A percentile compares a stretch with the other conserved stretches of the same genome.
phyloP scores from a whole-genome alignment of 192 early-diverging fungal genomes.

The Umbelopsis vinacea region DNA sequence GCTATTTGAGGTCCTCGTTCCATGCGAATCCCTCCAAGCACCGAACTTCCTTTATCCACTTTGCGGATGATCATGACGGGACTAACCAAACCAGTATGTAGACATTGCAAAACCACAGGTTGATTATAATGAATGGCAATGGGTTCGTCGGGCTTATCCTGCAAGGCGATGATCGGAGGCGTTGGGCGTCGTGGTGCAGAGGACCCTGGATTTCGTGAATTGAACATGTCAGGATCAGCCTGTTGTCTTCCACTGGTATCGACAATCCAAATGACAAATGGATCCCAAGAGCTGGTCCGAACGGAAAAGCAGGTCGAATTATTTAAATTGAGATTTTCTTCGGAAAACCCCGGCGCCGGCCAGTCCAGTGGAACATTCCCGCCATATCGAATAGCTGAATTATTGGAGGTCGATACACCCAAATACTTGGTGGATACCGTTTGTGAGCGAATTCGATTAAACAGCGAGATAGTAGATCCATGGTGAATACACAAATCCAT shows the following conservation, averaged over 20 bases:
- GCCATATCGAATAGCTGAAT: constrained; percentile 20
- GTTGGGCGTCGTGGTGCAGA: constrained; percentile 54
- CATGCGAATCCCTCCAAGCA: constrained; percentile 58
- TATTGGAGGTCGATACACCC: constrained; percentile 54
- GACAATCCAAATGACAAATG: constrained; percentile 87
- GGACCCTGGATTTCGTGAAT: not conserved
- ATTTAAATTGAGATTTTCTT: constrained; percentile 15
- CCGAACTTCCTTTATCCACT: constrained; percentile 81
- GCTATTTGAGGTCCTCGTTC: constrained; percentile 18
- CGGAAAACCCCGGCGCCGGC: not conserved
- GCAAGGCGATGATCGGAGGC: constrained; percentile 72
- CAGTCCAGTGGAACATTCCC: not conserved
- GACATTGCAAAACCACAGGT: constrained; percentile 83
- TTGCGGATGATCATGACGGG: constrained; percentile 83
- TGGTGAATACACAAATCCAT: constrained; percentile 84
- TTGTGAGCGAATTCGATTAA: constrained; percentile 89
- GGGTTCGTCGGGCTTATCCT: constrained; percentile 56
- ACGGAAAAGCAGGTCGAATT: constrained; percentile 71
- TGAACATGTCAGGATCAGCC: not conserved
- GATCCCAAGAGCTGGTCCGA: constrained; percentile 80
- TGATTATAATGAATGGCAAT: constrained; percentile 87
- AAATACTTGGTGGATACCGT: constrained; percentile 89
- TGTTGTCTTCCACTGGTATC: constrained; percentile 39
- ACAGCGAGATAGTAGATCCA: constrained; percentile 86
- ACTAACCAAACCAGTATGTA: constrained; percentile 83